Base-by-base conservation (phyloP, 345 rosid species). In the Eucalyptus erythrocorys region DNA sequence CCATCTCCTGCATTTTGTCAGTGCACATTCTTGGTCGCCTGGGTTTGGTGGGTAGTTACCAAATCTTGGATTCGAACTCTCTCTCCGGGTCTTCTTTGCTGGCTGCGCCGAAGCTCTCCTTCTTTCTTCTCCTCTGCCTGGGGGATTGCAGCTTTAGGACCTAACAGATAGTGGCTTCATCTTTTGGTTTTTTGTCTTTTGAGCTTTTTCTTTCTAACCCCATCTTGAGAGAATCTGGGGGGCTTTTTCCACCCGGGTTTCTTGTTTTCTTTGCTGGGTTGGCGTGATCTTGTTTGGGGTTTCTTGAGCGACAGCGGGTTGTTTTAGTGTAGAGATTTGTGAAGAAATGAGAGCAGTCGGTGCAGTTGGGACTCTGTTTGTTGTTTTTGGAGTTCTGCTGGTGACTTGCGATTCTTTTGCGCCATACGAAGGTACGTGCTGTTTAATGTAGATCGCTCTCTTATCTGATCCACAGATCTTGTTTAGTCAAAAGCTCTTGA, bases 341-440 rank as follows among this genome's bases (percentile, higher is more conserved):
- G 88, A 85, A 87, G 89, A 91, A 88, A 95, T 93, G 97, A 92
- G 88, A 91, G 90, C 90, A 17, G 4, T 51, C n/a, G 87, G 90
- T 90, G 90, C 90, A 15, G 59, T 93, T 87, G 90, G 76, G 91
- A 91, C 93, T 90, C 94, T 91, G 87, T 89, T 91, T 89, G 87
- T 95, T 85, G 49, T 92, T 87, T 92, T 90, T 88, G 92, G 91
- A 10, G 89, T 93, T 91, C 91, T 93, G 92, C 90, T 93, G 86
- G 89, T 93, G 59, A 85, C 90, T 59, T 93, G 95, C 88, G 90
- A 92, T 88, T 93, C 95, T 17, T 95, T 95, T 92, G 76, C 94
- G 9, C 34, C 87, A 85, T 94, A 92, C 89, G 99, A 98, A 94
- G 97, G 99, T 97, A 90, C 51, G 89, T 47, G 87, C 32, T 66